These are phyloP conservation scores for Hypoxylon rubiginosum DNA, from an alignment of 2,329 filamentous ascomycete species.

Conservation along the genomic window DNA sequence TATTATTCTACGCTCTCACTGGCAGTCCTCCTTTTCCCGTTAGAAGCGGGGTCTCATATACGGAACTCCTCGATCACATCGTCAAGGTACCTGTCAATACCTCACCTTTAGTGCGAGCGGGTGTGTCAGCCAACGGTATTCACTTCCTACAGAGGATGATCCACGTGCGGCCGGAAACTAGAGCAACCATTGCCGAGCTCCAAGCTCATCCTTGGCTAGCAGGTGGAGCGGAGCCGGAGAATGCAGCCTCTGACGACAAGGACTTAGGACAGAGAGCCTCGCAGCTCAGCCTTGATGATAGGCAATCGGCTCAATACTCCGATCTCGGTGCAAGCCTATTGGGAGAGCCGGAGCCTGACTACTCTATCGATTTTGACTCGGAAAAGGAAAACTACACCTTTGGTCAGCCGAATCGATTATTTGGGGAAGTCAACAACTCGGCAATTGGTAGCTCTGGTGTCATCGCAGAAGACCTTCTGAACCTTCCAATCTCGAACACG, in stretches of 20 bases:
- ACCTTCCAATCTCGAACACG: conserved; percentile 58
- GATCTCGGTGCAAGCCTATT: conserved; percentile 47
- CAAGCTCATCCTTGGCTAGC: conserved; percentile 81
- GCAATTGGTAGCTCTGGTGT: conserved; percentile 67
- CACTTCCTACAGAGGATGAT: conserved; percentile 85
- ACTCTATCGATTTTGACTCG: conserved; percentile 73
- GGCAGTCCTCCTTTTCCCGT: conserved; percentile 85
- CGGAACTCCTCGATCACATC: conserved; percentile 85
- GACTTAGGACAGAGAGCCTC: conserved; percentile 71
- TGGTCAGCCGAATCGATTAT: conserved; percentile 64
- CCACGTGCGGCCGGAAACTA: conserved; percentile 80
- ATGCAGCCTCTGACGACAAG: conserved; percentile 73
- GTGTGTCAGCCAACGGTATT: conserved; percentile 76
- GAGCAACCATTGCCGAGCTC: conserved; percentile 80
- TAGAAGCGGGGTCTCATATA: conserved; percentile 79
- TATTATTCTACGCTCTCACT: conserved; percentile 89
- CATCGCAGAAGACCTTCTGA: conserved; percentile 63
- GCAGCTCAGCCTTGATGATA: conserved; percentile 72
- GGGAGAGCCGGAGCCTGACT: conserved; percentile 55
- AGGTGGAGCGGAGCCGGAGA: conserved; percentile 64
- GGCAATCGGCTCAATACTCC: conserved; percentile 47
- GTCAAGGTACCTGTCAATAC: conserved; percentile 83
- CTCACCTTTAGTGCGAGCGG: conserved; percentile 68
- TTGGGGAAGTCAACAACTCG: conserved; percentile 68
- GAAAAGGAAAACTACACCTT: conserved; percentile 85